These are phyloP conservation scores for Botrytis byssoidea DNA, from an alignment of 2,329 filamentous ascomycete species.

Conservation along the genomic window DNA sequence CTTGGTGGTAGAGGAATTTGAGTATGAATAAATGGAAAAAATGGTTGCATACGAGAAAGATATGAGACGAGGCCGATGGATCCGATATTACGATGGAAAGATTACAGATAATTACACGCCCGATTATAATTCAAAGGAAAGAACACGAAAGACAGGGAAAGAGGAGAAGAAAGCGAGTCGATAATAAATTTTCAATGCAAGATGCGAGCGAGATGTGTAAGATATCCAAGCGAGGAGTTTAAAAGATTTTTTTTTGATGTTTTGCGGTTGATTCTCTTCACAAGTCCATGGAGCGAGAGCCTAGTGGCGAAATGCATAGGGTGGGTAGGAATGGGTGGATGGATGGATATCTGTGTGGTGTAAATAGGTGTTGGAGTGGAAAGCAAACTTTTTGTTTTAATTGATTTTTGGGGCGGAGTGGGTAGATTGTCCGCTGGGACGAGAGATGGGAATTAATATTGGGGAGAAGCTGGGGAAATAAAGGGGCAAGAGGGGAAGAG, in stretches of 20 bases:
- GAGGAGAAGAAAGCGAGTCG: neutral
- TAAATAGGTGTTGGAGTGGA: conserved; percentile 6
- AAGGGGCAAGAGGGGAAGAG: neutral
- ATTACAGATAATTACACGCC: conserved; percentile 6
- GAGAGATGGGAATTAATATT: neutral
- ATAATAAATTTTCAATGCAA: conserved; percentile 6
- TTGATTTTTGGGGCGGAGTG: neutral
- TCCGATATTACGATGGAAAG: conserved; percentile 8
- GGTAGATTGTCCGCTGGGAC: neutral
- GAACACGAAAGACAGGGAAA: neutral
- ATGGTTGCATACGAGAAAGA: neutral
- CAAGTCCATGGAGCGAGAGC: conserved; percentile 6
- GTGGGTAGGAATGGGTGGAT: neutral
- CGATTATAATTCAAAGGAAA: neutral
- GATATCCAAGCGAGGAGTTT: conserved; percentile 18
- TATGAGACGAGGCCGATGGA: neutral
- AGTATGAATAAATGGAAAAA: neutral
- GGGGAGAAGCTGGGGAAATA: neutral
- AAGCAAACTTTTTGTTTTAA: neutral
- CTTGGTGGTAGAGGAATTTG: conserved; percentile 27
- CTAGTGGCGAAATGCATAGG: conserved; percentile 8
- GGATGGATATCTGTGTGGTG: conserved; percentile 7
- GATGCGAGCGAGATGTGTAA: conserved; percentile 15
- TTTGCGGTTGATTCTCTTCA: conserved; percentile 1
- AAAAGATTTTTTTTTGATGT: conserved; percentile 2